A percentile compares a stretch with the other conserved stretches of the same genome.
Evolutionary conservation across 805 yeast genomes (phyloP).

Genomic region (Cyberlindnera xylosilytica): DNA sequence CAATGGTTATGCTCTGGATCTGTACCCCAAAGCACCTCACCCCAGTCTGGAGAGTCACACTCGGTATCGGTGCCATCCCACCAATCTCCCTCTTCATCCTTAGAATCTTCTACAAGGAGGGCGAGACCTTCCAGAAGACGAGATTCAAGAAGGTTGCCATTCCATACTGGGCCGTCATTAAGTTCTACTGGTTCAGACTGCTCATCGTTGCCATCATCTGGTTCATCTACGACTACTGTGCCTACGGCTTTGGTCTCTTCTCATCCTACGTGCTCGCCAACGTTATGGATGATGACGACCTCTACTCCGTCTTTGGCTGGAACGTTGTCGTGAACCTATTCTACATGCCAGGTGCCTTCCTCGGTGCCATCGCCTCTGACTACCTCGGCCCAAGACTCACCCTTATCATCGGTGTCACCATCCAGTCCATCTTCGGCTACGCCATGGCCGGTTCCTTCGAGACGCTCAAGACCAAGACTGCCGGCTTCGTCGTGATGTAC

Average conservation of each 20-base stretch:
- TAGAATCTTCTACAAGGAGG: conserved; percentile 74
- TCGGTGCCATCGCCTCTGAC: conserved; percentile 86
- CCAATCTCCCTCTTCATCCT: conserved; percentile 75
- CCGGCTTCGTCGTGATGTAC: conserved; percentile 77
- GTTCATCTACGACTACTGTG: conserved; percentile 88
- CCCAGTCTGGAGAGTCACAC: conserved; percentile 87
- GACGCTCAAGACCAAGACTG: conserved; percentile 56
- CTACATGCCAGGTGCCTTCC: conserved; percentile 84
- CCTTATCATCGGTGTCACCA: conserved; percentile 58
- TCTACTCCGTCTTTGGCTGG: conserved; percentile 86
- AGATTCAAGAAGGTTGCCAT: conserved; percentile 59
- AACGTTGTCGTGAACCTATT: conserved; percentile 83
- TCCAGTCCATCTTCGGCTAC: conserved; percentile 79
- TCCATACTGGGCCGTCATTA: conserved; percentile 69
- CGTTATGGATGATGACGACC: conserved; percentile 55
- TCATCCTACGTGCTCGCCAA: conserved; percentile 65
- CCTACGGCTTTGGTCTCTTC: conserved; percentile 84
- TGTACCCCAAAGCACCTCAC: conserved; percentile 66
- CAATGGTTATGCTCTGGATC: conserved; percentile 83
- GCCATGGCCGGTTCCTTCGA: conserved; percentile 74
- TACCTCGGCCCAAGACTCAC: conserved; percentile 89
- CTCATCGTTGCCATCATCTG: conserved; percentile 71
- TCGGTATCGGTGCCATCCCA: conserved; percentile 88
- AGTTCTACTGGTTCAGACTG: conserved; percentile 83
- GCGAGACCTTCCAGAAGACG: conserved; percentile 65